A percentile compares a stretch with the other conserved stretches of the same genome.
Evolutionary conservation across 352 stramenopile species (phyloP).

Genomic region (Phytopythium ostracodes): DNA sequence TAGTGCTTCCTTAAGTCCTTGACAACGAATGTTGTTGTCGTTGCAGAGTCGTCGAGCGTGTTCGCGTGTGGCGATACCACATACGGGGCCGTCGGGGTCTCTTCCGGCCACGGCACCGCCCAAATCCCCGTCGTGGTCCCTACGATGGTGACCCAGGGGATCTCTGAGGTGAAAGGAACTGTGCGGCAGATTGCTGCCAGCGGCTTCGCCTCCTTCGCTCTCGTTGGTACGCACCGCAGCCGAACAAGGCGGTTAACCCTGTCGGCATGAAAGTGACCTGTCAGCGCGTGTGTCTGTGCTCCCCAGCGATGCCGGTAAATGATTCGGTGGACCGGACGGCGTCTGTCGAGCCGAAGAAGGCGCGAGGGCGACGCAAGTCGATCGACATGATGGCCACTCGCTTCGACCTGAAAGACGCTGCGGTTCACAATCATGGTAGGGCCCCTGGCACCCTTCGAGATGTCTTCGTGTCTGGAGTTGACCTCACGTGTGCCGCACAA

Average conservation of each 20-base stretch:
- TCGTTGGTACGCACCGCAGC: slow-evolving; percentile 40
- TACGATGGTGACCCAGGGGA: slow-evolving; percentile 26
- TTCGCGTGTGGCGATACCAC: slow-evolving; percentile 75
- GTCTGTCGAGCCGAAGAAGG: slow-evolving; percentile 12
- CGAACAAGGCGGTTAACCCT: no score
- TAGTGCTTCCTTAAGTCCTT: background rate
- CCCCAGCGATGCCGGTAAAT: slow-evolving; percentile 12
- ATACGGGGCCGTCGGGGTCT: slow-evolving; percentile 41
- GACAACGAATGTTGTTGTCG: background rate
- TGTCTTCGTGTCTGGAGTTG: no score
- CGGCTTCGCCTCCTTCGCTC: slow-evolving; percentile 61
- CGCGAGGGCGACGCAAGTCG: slow-evolving; percentile 12
- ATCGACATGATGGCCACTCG: slow-evolving; percentile 10
- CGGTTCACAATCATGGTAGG: slow-evolving; percentile 27
- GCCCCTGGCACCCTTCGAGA: background rate
- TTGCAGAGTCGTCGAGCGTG: slow-evolving; percentile 53
- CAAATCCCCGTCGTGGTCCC: slow-evolving; percentile 9
- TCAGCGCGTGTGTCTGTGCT: background rate
- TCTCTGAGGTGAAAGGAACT: slow-evolving; percentile 15
- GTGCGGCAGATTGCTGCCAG: slow-evolving; percentile 57
- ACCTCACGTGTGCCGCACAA: background rate
- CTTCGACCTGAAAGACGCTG: slow-evolving; percentile 20
- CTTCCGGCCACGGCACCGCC: background rate
- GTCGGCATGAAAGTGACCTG: no score
- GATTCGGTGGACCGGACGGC: slow-evolving; percentile 11